Base-by-base conservation (phyloP, 164 flowering plant genomes). In the Taxillus chinensis region DNA sequence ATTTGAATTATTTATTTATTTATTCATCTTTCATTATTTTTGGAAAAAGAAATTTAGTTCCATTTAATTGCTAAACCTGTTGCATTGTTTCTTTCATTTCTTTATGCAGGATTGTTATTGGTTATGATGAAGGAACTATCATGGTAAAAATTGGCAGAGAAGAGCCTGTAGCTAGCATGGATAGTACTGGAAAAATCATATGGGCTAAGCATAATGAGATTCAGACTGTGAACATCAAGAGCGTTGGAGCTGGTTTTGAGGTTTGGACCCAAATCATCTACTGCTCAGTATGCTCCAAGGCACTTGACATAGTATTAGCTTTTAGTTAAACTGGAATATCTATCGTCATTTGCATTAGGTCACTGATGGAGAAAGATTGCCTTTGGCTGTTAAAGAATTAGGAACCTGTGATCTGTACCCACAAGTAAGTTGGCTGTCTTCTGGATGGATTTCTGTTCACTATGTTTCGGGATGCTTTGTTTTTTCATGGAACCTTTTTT, bases 171-270 rank as follows among this genome's bases (percentile, higher is more conserved):
- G 98, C 96, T 50, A 93, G 98, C 60, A 93, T 93, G 98, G 98
- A 93, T 64, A 87, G 79, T 68, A 85, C 88, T 74, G 98, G 98
- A 49, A 93, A 93, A 69, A 87, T 93, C 58, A 89, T 93, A 49
- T 93, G 97, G 97, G 95, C 98, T 50, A 93, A 84, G 78, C 97
- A 93, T 69, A 93, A 93, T 71, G 98, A 93, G 68, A 82, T 93
- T 67, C 97, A 93, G 66, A 93, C 97, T 62, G 98, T 84, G 62
- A 89, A 93, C 68, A 90, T 93, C 61, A 90, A 80, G 80, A 82
- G 90, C 81, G 90, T 93, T 45, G 97, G 96, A 64, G 86, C 97
- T 55, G 95, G 86, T 76, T 78, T 73, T 76, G 98, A 90, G 96
- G 98, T 93, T 59, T 71, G 70, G 37, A 37, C 53, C 49, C 41